A percentile compares a stretch with the other conserved stretches of the same genome.
These are phyloP conservation scores for Globisporangium lucens DNA, from an alignment of 352 stramenopile species.

Conservation along the genomic window DNA sequence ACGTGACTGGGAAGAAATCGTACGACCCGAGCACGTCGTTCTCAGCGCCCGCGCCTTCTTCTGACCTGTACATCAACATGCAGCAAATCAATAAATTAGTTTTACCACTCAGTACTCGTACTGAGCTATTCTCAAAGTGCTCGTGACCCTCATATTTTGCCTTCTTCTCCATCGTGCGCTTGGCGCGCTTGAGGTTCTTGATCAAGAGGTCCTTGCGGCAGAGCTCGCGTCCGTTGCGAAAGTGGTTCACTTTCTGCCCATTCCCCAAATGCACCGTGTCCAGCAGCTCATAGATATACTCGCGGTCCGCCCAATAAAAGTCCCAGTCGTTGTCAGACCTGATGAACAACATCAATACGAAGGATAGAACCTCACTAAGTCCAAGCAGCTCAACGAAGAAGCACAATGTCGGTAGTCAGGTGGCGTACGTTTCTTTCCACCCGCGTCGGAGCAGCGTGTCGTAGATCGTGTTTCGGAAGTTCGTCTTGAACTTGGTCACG, in stretches of 20 bases:
- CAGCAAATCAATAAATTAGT: too few relatives aligned
- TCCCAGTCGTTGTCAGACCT: conserved; percentile 83
- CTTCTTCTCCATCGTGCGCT: conserved; percentile 80
- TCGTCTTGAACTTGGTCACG: conserved; percentile 86
- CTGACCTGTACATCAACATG: conserved; percentile 26
- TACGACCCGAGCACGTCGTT: conserved; percentile 54
- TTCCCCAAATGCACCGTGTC: conserved; percentile 85
- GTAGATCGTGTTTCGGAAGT: conserved; percentile 91
- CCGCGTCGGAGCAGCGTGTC: conserved; percentile 86
- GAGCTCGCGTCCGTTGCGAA: conserved; percentile 82
- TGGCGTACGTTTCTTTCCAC: conserved; percentile 80
- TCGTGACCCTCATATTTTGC: conserved; percentile 31
- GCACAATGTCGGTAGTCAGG: background rate
- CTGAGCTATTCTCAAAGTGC: too few relatives aligned
- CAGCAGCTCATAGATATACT: conserved; percentile 91
- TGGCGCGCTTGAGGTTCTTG: conserved; percentile 93
- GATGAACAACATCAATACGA: background rate
- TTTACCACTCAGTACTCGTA: too few relatives aligned
- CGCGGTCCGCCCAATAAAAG: conserved; percentile 88
- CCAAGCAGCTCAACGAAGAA: background rate
- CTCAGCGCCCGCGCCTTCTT: conserved; percentile 25
- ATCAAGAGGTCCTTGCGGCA: conserved; percentile 94
- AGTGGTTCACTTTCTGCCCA: conserved; percentile 91
- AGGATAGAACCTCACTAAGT: background rate
- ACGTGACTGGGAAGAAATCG: conserved; percentile 91